Conservation (phyloP, 1,139 yeast species). For the Yamadazyma blattariae region DNA sequence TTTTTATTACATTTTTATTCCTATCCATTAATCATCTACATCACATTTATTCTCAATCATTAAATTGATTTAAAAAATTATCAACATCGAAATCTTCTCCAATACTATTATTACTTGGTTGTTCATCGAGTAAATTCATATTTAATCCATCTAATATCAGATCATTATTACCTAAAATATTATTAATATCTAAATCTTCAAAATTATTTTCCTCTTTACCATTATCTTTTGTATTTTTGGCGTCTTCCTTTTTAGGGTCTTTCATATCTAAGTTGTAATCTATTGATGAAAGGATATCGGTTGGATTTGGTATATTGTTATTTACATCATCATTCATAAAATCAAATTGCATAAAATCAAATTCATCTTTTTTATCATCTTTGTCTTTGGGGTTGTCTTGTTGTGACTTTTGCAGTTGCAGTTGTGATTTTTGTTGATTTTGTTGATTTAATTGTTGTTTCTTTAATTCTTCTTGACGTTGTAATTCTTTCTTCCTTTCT, state of each 20-base stretch:
- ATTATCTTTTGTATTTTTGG: slow-evolving; percentile 3
- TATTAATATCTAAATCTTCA: slow-evolving; percentile 39
- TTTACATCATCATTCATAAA: slow-evolving; percentile 27
- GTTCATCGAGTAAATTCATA: slow-evolving; percentile 39
- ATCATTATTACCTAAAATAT: slow-evolving; percentile 40
- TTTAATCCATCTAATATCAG: slow-evolving; percentile 45
- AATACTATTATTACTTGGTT: slow-evolving; percentile 14
- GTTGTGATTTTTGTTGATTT: too few relatives aligned
- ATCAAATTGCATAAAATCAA: slow-evolving; percentile 24
- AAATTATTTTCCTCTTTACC: slow-evolving; percentile 12
- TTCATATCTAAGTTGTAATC: slow-evolving; percentile 19
- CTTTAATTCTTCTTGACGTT: slow-evolving; percentile 16
- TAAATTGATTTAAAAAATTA: slow-evolving; percentile 44
- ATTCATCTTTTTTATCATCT: slow-evolving; percentile 18
- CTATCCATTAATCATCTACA: too few relatives aligned
- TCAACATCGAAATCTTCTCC: slow-evolving; percentile 47
- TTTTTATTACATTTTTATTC: too few relatives aligned
- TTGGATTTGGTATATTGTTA: slow-evolving; percentile 28
- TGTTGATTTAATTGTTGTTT: too few relatives aligned
- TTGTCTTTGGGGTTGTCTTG: slow-evolving; percentile 15
- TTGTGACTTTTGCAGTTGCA: slow-evolving; percentile 10
- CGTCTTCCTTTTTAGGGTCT: not conserved
- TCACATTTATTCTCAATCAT: too few relatives aligned
- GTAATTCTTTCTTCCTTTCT: slow-evolving; percentile 13
- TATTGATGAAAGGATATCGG: slow-evolving; percentile 37